Evolutionary conservation across 2,329 filamentous ascomycete species (phyloP).

Genomic region (Exophiala dermatitidis): DNA sequence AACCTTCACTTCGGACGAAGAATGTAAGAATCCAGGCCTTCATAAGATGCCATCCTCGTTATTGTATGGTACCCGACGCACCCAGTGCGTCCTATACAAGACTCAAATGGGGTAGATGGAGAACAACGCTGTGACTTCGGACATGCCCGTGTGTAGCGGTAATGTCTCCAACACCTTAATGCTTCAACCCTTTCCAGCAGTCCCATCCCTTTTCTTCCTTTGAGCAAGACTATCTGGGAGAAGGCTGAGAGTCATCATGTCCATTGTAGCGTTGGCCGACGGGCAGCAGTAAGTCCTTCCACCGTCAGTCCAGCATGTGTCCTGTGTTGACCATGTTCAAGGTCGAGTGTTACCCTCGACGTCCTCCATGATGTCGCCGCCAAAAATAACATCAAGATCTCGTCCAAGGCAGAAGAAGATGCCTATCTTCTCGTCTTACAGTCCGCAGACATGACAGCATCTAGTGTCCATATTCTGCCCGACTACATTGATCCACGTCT

Average conservation of each 20-base stretch:
- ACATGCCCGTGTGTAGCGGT: conserved; percentile 7
- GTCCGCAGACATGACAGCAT: conserved; percentile 27
- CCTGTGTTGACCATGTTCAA: conserved; percentile 5
- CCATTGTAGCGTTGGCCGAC: conserved; percentile 24
- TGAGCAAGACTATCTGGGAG: neutral
- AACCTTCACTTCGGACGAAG: no score
- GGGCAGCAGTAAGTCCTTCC: conserved; percentile 11
- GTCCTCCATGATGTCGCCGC: conserved; percentile 24
- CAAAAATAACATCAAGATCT: conserved; percentile 20
- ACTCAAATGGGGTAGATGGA: conserved; percentile 1
- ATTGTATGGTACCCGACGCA: no score
- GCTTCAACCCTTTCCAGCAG: no score
- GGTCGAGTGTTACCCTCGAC: conserved; percentile 22
- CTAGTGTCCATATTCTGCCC: conserved; percentile 30
- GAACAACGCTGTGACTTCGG: conserved; percentile 8
- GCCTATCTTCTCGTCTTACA: conserved; percentile 29
- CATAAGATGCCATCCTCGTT: no score
- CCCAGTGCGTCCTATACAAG: neutral
- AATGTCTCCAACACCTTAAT: neutral
- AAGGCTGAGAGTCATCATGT: conserved; percentile 15
- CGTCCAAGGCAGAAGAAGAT: conserved; percentile 19
- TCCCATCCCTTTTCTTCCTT: neutral
- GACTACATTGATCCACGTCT: conserved; percentile 36
- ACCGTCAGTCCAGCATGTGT: neutral
- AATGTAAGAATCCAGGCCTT: no score